Base-by-base conservation (phyloP, 768 basidiomycete species). In the Podaxis carcinomalis region DNA sequence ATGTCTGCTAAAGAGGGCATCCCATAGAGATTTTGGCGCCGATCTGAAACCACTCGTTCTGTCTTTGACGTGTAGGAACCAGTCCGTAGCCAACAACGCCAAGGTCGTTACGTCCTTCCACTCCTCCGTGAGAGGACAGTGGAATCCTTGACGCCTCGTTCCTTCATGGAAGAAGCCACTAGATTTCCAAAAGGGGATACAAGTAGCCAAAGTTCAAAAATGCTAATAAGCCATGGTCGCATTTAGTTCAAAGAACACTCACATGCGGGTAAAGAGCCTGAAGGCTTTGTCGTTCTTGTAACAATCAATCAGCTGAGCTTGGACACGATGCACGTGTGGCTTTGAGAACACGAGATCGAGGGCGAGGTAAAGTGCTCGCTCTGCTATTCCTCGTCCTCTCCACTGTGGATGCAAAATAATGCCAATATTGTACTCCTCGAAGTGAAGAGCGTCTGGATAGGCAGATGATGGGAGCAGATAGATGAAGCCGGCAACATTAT, bases 111-210 rank as follows among this genome's bases (percentile, higher is more conserved):
- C 80, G 62, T 88, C 85, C 63, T 80, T 84, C 84, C 83, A 88
- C 50, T 77, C 72, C 1, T 66, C 56, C 1, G 74, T 75, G 58
- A 79, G 62, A 4, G 77, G 73, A 62, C 79, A 79, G 66, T 70
- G 81, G 57, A 84, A 81, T 0, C 82, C 77, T 47, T 82, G 78
- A 35, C 87, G 81, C 46, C 81, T 80, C 7, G 77, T 82, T 50
- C 89, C 89, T 71, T 91, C 89, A 62, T 85, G 81, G 5, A 70
- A 69, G 67, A 91, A 89, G 7, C 83, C 83, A 57, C 83, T 84
- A 62, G 21, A 62, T 51, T n/a, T 53, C 42, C 47, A 55, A 61
- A 40, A 49, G 50, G 42, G 51, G 63, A 52, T 42, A 39, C 28
- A 59, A 16, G 23, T 23, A 50, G 40, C 36, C 27, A 52, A 19